phyloP scores from a whole-genome alignment of 805 yeast genomes.

The Nakazawaea pomicola region DNA sequence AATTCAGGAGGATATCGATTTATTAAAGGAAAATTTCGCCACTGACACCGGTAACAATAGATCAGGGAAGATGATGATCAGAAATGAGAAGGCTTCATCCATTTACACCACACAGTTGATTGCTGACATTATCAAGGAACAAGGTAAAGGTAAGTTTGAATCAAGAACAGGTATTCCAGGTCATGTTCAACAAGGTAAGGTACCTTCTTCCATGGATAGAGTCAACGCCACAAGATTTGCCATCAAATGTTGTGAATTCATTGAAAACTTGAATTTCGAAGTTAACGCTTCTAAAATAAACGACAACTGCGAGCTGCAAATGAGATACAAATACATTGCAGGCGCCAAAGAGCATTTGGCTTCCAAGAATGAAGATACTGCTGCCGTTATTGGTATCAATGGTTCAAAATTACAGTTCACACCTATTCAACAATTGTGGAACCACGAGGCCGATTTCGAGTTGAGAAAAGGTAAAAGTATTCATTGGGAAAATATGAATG shows the following conservation, averaged over 20 bases:
- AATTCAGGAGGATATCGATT: conserved; percentile 70
- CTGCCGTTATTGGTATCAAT: conserved; percentile 66
- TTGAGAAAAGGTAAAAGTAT: conserved; percentile 62
- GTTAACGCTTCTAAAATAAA: conserved; percentile 9
- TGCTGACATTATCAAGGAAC: conserved; percentile 79
- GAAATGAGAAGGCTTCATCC: conserved; percentile 77
- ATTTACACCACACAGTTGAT: conserved; percentile 79
- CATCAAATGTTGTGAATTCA: conserved; percentile 81
- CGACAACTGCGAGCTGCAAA: conserved; percentile 30
- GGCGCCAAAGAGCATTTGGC: conserved; percentile 44
- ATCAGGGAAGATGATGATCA: conserved; percentile 81
- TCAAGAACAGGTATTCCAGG: conserved; percentile 96
- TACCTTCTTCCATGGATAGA: conserved; percentile 93
- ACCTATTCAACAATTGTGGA: conserved; percentile 52
- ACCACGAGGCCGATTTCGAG: conserved; percentile 51
- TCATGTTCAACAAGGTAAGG: conserved; percentile 96
- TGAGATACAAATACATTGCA: conserved; percentile 47
- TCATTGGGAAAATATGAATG: conserved; percentile 63
- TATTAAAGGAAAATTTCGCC: conserved; percentile 61
- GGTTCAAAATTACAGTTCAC: conserved; percentile 61
- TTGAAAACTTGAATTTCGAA: conserved; percentile 47
- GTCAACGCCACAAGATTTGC: conserved; percentile 87
- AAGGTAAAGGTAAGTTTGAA: conserved; percentile 73
- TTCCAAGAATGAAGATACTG: conserved; percentile 34
- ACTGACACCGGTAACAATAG: conserved; percentile 74